Conservation (phyloP, 441 rosid species). For the Mallotus japonicus region DNA sequence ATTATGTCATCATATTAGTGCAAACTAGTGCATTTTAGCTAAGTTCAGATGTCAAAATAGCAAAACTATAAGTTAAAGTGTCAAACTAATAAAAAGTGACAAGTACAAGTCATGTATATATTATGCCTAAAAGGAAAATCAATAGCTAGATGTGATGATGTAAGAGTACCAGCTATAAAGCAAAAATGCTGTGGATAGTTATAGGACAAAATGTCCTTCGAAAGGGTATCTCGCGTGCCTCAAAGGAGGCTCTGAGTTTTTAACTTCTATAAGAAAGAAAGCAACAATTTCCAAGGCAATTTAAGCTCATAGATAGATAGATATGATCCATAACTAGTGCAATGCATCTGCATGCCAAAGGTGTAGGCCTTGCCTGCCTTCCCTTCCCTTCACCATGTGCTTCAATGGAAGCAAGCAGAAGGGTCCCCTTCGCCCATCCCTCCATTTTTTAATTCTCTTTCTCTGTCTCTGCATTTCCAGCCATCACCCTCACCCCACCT, state of each 20-base stretch:
- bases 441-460: slow-evolving; percentile 3
- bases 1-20: too few species aligned
- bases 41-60: too few species aligned
- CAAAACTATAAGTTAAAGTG: too few species aligned
- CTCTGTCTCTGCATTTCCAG: slow-evolving; percentile 20
- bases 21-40: too few species aligned
- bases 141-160: too few species aligned
- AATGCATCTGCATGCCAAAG: too few species aligned
- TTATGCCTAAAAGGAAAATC: too few species aligned
- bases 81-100: too few species aligned
- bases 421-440: slow-evolving; percentile 24
- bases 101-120: too few species aligned
- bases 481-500: not conserved
- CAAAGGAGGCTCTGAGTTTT: not conserved
- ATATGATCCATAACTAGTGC: not conserved
- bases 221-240: not conserved
- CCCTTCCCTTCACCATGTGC: too few species aligned
- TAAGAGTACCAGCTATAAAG: not conserved
- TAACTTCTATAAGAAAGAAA: slow-evolving; percentile 13
- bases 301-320: not conserved
- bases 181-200: not conserved
- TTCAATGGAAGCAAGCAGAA: too few species aligned
- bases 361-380: too few species aligned
- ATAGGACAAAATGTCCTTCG: not conserved
- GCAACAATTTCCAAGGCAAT: slow-evolving; percentile 46